These are phyloP conservation scores for Fusarium sp. DNA, from an alignment of 2,329 filamentous ascomycete species.

Conservation along the genomic window DNA sequence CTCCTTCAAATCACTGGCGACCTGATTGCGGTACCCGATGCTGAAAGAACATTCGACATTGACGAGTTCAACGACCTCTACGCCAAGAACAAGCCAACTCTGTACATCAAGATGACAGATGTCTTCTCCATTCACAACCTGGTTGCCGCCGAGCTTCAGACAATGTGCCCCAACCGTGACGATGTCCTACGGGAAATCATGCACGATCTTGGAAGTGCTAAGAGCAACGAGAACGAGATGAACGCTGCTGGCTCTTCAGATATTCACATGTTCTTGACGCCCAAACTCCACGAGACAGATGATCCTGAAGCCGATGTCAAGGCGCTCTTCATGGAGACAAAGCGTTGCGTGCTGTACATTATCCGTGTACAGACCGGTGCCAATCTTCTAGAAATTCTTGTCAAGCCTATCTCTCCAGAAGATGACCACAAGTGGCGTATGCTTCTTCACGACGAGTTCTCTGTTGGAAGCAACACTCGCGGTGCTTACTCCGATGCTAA, in stretches of 20 bases:
- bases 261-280: conserved; percentile 89
- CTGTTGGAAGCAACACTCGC: conserved; percentile 71
- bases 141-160: conserved; percentile 80
- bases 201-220: conserved; percentile 92
- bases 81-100: conserved; percentile 92
- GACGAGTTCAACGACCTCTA: conserved; percentile 99
- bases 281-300: conserved; percentile 88
- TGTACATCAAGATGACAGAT: conserved; percentile 99
- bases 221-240: conserved; percentile 96
- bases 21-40: conserved; percentile 84
- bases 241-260: conserved; percentile 86
- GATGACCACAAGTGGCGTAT: conserved; percentile 90
- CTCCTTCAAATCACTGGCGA: conserved; percentile 79
- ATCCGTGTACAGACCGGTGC: conserved; percentile 93
- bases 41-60: conserved; percentile 94
- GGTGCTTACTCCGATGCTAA: conserved; percentile 92
- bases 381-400: conserved; percentile 94
- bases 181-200: conserved; percentile 92
- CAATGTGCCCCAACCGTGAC: conserved; percentile 82
- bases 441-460: conserved; percentile 84
- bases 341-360: conserved; percentile 96
- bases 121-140: conserved; percentile 96
- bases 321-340: conserved; percentile 96
- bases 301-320: conserved; percentile 95
- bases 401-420: conserved; percentile 86